These are phyloP conservation scores for Ustilago lituana DNA, from an alignment of 1,284 basidiomycete genomes.

Conservation along the genomic window DNA sequence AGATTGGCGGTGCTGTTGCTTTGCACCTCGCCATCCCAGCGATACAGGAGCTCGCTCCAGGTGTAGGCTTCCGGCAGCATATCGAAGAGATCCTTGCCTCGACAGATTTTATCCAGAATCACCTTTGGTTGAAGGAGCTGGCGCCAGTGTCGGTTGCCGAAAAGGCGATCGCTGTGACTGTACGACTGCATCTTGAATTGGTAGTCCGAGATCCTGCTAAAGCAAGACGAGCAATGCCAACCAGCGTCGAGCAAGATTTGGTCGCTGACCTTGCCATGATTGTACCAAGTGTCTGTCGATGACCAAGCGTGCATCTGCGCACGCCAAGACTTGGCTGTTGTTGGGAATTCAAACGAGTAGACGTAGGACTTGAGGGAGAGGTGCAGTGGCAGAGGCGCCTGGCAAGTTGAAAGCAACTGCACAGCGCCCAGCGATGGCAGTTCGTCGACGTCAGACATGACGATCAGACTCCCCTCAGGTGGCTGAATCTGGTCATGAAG, in stretches of 20 bases:
- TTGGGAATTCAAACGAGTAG: conserved; percentile 75
- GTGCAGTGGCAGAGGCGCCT: conserved; percentile 73
- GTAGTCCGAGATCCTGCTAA: conserved; percentile 74
- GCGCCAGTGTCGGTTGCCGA: conserved; percentile 68
- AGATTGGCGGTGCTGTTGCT: conserved; percentile 70
- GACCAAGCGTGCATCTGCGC: conserved; percentile 72
- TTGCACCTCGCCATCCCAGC: conserved; percentile 53
- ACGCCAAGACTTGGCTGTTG: conserved; percentile 71
- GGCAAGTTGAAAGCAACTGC: conserved; percentile 73
- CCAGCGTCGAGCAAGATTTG: conserved; percentile 74
- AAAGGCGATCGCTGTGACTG: conserved; percentile 76
- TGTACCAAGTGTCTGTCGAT: conserved; percentile 69
- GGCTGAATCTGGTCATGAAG: conserved; percentile 9
- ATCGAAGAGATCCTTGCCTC: conserved; percentile 74
- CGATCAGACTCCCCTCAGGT: conserved; percentile 69
- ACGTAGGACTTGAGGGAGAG: conserved; percentile 76
- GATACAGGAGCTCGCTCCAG: conserved; percentile 51
- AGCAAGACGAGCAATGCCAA: conserved; percentile 73
- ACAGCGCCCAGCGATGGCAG: conserved; percentile 74
- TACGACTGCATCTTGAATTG: conserved; percentile 75
- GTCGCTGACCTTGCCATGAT: conserved; percentile 73
- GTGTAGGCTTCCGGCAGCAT: conserved; percentile 74
- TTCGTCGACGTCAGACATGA: conserved; percentile 79
- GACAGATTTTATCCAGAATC: conserved; percentile 75
- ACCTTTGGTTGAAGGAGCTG: conserved; percentile 71